Conservation (phyloP, 768 basidiomycete species). For the Tylopilus balloui region DNA sequence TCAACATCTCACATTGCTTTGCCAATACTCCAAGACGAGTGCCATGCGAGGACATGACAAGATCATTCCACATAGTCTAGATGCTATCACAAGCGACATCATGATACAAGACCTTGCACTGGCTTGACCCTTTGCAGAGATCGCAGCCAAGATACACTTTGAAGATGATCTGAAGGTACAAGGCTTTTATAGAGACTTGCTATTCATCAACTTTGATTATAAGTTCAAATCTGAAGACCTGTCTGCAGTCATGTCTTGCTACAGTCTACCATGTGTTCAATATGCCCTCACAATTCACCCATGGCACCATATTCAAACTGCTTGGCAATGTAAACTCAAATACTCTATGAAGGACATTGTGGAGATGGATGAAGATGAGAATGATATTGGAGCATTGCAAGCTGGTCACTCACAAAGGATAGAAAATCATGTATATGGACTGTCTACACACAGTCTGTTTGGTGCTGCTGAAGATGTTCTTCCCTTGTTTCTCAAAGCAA, state of each 20-base stretch:
- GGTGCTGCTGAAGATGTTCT: not conserved
- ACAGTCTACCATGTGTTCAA: not conserved
- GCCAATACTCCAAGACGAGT: not conserved
- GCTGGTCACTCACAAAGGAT: not conserved
- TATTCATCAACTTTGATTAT: constrained; percentile 17
- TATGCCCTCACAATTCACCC: not conserved
- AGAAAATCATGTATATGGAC: not conserved
- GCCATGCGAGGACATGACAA: not conserved
- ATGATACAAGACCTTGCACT: not conserved
- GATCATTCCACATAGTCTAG: constrained; percentile 2
- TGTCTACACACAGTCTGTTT: not conserved
- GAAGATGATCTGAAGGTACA: not conserved
- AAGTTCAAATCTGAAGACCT: not conserved
- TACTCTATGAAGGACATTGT: not conserved
- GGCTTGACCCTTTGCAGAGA: not conserved
- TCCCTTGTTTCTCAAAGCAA: not conserved
- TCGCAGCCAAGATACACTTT: not conserved
- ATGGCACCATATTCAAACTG: constrained; percentile 4
- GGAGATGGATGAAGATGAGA: not conserved
- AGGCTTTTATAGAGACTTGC: constrained; percentile 3
- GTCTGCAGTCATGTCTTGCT: not conserved
- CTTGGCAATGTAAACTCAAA: constrained; percentile 6
- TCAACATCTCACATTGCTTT: not conserved
- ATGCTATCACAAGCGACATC: not conserved
- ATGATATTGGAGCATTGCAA: not conserved